Evolutionary conservation across 768 basidiomycete species (phyloP), one percentile per base, ranked within the genome.

Genomic region (Lactarius hengduanensis): DNA sequence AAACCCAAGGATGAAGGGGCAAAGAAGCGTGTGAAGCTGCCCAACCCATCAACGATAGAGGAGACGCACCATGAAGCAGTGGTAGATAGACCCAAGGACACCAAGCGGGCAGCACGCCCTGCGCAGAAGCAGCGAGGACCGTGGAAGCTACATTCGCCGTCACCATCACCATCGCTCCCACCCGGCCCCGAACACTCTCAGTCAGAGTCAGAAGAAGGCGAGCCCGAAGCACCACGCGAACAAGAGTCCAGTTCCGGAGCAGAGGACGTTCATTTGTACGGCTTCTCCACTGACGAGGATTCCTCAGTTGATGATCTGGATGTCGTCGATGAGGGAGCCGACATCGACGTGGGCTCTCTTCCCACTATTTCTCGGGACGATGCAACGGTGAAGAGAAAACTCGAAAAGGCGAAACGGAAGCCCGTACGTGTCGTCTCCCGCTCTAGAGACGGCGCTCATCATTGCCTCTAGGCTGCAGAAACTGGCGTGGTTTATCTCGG

Each of bases 301-400:
- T 88, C 89, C 40, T 92, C 90, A 10, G 92, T 92, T 63, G 94
- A 93, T 30, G 91, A 92, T 30, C 81, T 80, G 61, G 82, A 80
- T 70, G 83, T 83, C 34, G 83, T 83, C 36, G 83, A 79, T 2
- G 83, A 85, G 61, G 76, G 78, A 18, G 76, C 80, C 13, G 80
- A 80, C 13, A 76, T 95, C 53, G 89, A 95, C 68, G 78, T 94
- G 32, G 78, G 74, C 30, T 88, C 86, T 71, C 81, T 98, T 45
- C 96, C 95, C 1, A 94, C 92, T 0, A 80, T 94, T 30, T 90
- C 91, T 30, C 96, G 94, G 73, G 94, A 96, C 74, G 94, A 96
- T 73, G 87, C 82, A 53, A 84, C 81, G 1, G 90, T 98, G 15
- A 87, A 90, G 70, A 76, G 77, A 56, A 82, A 78, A 69, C 74